These are phyloP conservation scores for Sporothrix mexicana DNA, from an alignment of 2,329 filamentous ascomycete species.

Conservation along the genomic window DNA sequence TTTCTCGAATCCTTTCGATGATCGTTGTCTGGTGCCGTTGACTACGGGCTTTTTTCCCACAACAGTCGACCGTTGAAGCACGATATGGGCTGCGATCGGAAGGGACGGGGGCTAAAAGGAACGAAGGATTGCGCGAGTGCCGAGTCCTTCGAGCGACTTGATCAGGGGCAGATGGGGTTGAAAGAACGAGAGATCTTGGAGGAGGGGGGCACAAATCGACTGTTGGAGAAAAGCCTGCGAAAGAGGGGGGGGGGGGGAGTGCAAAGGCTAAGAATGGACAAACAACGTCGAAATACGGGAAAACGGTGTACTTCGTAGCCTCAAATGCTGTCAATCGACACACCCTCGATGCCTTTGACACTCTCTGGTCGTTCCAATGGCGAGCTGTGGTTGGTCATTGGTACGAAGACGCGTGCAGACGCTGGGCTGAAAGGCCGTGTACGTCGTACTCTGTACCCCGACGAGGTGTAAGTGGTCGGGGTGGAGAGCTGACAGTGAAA, in stretches of 20 bases:
- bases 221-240: background rate
- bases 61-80: background rate
- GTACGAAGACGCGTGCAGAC: background rate
- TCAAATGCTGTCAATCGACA: background rate
- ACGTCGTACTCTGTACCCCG: background rate
- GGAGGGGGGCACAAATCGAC: constrained; percentile 8
- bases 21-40: constrained; percentile 7
- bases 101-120: constrained; percentile 18
- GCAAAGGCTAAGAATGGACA: background rate
- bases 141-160: constrained; percentile 18
- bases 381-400: background rate
- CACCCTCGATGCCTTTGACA: background rate
- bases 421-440: background rate
- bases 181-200: constrained; percentile 11
- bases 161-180: constrained; percentile 16
- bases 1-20: background rate
- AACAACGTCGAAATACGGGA: background rate
- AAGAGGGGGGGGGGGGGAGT: too few relatives aligned
- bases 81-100: constrained; percentile 23
- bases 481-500: background rate
- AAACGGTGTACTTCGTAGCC: constrained; percentile 9
- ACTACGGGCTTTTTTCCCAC: background rate
- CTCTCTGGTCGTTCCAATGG: background rate
- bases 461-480: constrained; percentile 18
- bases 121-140: constrained; percentile 19